A percentile compares a stretch with the other conserved stretches of the same genome.
Conservation (phyloP, 768 basidiomycete species). For the Rhodosporidiobolus sp. region DNA sequence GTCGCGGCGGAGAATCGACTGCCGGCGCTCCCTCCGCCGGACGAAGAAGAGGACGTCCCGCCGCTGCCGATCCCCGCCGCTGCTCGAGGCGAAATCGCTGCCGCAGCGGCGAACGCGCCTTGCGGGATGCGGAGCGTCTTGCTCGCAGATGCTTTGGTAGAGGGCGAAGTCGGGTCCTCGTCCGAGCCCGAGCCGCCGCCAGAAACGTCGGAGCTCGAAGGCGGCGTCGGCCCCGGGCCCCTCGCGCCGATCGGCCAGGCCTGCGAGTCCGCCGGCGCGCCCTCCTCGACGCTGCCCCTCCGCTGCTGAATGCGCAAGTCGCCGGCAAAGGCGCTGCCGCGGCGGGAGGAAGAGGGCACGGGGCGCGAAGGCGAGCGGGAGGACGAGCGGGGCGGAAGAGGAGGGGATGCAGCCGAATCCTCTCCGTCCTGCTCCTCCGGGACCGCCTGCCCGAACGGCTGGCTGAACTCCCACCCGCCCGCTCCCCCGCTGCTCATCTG, state of each 20-base stretch:
- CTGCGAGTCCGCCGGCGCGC: neutral
- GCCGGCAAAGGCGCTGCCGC: no score
- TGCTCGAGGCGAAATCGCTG: neutral
- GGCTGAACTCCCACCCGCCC: constrained; percentile 13
- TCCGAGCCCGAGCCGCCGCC: neutral
- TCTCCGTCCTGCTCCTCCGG: neutral
- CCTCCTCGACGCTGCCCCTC: neutral
- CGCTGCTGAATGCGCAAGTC: no score
- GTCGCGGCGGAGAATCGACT: neutral
- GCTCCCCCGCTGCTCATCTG: neutral
- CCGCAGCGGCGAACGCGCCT: neutral
- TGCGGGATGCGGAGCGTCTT: neutral
- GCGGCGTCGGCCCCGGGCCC: neutral
- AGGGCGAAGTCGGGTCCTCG: neutral
- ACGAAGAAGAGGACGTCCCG: neutral
- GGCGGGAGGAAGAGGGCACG: no score
- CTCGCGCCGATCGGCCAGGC: neutral
- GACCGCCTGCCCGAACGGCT: constrained; percentile 14
- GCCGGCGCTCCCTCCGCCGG: neutral
- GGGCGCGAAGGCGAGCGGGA: no score
- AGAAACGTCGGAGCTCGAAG: neutral
- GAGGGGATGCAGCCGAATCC: no score
- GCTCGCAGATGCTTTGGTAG: no score
- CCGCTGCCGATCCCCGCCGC: neutral
- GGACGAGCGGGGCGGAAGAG: no score